Percentiles rank a stretch among this genome's conserved stretches.
Conservation (phyloP, 352 stramenopile genomes). For the Blastocystis sp. region DNA sequence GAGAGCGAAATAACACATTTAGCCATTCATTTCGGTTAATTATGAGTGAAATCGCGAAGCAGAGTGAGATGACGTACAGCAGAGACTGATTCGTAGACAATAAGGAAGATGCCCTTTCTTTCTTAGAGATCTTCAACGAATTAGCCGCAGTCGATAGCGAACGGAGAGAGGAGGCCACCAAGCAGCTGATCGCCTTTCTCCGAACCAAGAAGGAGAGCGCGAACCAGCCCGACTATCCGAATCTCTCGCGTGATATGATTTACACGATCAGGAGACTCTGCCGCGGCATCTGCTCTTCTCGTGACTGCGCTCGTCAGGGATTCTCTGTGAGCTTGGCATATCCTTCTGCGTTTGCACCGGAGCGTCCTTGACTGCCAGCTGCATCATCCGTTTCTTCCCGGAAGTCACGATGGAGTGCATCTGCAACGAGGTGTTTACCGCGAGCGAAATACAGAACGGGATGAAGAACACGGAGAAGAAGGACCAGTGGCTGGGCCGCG, state of each 20-base stretch:
- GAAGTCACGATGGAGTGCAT: slow-evolving; percentile 7
- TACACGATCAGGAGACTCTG: slow-evolving; percentile 58
- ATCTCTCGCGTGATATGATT: slow-evolving; percentile 59
- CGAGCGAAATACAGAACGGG: slow-evolving; percentile 4
- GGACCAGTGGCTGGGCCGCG: slow-evolving; percentile 28
- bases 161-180: slow-evolving; percentile 31
- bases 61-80: not conserved
- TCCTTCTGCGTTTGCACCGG: slow-evolving; percentile 6
- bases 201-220: not conserved
- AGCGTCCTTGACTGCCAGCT: slow-evolving; percentile 1
- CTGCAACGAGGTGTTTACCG: not conserved
- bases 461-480: slow-evolving; percentile 57
- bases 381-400: slow-evolving; percentile 45
- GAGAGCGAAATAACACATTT: not conserved
- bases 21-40: slow-evolving; percentile 35
- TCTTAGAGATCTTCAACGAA: slow-evolving; percentile 41
- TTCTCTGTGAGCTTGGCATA: slow-evolving; percentile 60
- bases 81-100: not conserved
- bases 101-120: slow-evolving; percentile 4
- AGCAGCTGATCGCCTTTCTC: slow-evolving; percentile 17
- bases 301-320: slow-evolving; percentile 51
- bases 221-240: slow-evolving; percentile 8
- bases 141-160: slow-evolving; percentile 34
- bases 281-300: slow-evolving; percentile 31
- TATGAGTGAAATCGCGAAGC: slow-evolving; percentile 18